Evolutionary conservation across 1,284 basidiomycete genomes (phyloP).

Genomic region (Bothia castanella): DNA sequence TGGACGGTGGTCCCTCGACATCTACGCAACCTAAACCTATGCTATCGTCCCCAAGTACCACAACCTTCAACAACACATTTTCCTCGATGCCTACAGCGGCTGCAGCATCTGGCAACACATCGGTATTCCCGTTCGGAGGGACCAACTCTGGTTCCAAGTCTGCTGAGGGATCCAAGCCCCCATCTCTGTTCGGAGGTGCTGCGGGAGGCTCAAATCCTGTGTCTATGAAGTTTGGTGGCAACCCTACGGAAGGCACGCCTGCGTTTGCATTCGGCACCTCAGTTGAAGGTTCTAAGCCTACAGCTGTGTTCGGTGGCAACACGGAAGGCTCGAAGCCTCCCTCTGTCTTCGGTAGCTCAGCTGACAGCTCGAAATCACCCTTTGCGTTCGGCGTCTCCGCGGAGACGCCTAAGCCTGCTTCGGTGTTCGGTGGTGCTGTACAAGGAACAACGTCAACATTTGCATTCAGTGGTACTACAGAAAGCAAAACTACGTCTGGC

Average conservation of each 20-base stretch:
- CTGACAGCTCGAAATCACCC: conserved; percentile 9
- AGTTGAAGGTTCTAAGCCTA: conserved; percentile 8
- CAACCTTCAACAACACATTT: conserved; percentile 5
- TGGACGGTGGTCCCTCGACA: conserved; percentile 2
- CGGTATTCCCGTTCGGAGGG: conserved; percentile 25
- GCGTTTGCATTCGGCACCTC: conserved; percentile 18
- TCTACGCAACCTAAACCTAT: conserved; percentile 11
- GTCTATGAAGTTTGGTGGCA: conserved; percentile 7
- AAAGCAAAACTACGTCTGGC: conserved; percentile 2
- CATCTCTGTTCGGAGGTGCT: conserved; percentile 13
- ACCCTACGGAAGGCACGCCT: conserved; percentile 16
- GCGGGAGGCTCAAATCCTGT: neutral
- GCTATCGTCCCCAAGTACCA: conserved; percentile 1
- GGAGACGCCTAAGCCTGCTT: conserved; percentile 10
- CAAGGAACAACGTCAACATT: conserved; percentile 10
- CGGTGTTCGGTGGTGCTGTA: conserved; percentile 2
- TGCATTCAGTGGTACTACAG: conserved; percentile 1
- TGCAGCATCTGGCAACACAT: conserved; percentile 6
- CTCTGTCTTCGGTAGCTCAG: conserved; percentile 8
- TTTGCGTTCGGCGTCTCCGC: conserved; percentile 13
- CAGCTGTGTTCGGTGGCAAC: conserved; percentile 10
- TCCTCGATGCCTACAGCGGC: conserved; percentile 13
- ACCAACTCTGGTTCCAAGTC: conserved; percentile 14
- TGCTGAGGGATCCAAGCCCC: conserved; percentile 20
- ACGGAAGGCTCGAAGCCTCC: conserved; percentile 9